A percentile compares a stretch with the other conserved stretches of the same genome.
Evolutionary conservation across 495 filamentous ascomycete genomes (phyloP).

Genomic region (Neurospora sp.): DNA sequence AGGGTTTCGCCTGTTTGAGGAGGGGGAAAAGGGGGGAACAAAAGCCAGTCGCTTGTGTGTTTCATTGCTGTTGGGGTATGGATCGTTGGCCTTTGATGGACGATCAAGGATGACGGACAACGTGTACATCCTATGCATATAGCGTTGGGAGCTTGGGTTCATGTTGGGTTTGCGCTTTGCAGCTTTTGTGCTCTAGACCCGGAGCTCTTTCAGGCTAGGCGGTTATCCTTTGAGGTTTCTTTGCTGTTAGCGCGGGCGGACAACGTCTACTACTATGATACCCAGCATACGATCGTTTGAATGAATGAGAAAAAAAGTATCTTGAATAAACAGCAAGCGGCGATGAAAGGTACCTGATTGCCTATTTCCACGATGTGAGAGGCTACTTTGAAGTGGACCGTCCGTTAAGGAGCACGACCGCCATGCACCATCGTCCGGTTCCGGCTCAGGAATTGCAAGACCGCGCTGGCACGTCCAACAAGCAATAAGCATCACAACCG

Average conservation of each 20-base stretch:
- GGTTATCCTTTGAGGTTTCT: neutral
- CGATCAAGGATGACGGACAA: neutral
- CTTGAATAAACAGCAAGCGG: neutral
- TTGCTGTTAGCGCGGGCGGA: neutral
- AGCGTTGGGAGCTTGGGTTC: neutral
- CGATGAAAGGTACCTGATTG: neutral
- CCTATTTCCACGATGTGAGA: neutral
- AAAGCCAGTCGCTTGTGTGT: neutral
- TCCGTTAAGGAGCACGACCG: neutral
- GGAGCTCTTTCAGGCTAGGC: neutral
- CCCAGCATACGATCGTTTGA: neutral
- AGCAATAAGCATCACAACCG: neutral
- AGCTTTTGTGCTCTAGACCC: neutral
- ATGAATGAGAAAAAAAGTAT: neutral
- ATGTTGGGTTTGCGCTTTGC: neutral
- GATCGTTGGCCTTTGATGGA: neutral
- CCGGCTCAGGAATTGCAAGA: neutral
- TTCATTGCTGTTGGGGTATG: neutral
- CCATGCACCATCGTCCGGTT: neutral
- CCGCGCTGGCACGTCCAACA: neutral
- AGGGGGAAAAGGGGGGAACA: neutral
- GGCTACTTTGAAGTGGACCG: neutral
- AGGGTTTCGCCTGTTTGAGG: constrained; percentile 3
- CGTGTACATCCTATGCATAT: neutral
- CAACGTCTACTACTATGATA: neutral